phyloP scores from a whole-genome alignment of 495 filamentous ascomycete genomes.

The Penicillium angulare region DNA sequence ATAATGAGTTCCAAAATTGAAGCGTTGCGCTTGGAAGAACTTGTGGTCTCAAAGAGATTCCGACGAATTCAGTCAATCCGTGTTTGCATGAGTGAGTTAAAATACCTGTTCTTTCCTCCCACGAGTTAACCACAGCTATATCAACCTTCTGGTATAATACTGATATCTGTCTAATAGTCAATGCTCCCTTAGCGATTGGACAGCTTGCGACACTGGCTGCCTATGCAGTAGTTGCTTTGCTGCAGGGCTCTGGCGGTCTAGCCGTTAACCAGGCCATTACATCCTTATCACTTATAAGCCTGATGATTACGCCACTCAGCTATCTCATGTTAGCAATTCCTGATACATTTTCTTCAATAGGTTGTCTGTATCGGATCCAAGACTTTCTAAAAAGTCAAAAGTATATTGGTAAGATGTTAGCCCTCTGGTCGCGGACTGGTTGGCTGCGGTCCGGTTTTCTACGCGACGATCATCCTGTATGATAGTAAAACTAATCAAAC shows the following conservation, averaged over 20 bases:
- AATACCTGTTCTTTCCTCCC: background rate
- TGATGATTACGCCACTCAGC: constrained; percentile 17
- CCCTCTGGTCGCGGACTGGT: background rate
- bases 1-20: constrained; percentile 10
- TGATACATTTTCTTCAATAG: constrained; percentile 20
- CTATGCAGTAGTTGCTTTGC: constrained; percentile 17
- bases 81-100: constrained; percentile 10
- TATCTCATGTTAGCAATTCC: constrained; percentile 16
- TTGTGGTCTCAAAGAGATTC: constrained; percentile 14
- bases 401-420: constrained; percentile 7
- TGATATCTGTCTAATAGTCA: constrained; percentile 8
- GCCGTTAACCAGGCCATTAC: constrained; percentile 16
- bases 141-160: background rate
- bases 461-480: background rate
- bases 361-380: constrained; percentile 19
- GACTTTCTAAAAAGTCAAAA: constrained; percentile 13
- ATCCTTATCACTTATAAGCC: constrained; percentile 15
- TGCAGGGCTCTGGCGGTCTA: constrained; percentile 15
- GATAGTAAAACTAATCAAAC: background rate
- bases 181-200: constrained; percentile 11
- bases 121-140: background rate
- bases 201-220: constrained; percentile 19
- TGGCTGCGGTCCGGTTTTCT: too few relatives aligned
- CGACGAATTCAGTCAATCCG: constrained; percentile 9
- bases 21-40: constrained; percentile 11